Base-by-base conservation (phyloP, 208 protist genomes). In the Porcisia deanei region DNA sequence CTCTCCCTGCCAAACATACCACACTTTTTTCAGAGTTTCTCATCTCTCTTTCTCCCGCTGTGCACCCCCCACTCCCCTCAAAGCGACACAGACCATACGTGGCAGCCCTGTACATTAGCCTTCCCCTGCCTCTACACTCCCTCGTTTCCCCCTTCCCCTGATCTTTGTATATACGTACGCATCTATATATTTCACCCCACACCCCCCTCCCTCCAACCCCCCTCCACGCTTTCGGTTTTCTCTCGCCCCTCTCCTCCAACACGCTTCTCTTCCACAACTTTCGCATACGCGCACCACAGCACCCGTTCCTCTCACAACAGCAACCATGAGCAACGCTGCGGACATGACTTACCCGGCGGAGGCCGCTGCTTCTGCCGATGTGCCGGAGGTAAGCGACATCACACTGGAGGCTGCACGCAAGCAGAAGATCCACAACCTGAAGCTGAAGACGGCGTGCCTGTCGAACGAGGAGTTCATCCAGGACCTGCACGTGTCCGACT, bases 401-500 rank as follows among this genome's bases (percentile, higher is more conserved):
- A 71, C 66, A 6, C 66, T 71, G 30, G 66, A 71, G 66, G 66
- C 66, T 30, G 66, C 66, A 18, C 52, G 52, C 52, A 55, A 55
- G 52, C 52, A 55, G 30, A 41, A 55, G 47, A 18, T 30, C 30
- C 30, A 30, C 30, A 30, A 30, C 30, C 30, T 30, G 30, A 30
- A 30, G 30, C 30, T 30, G 30, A 30, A 30, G 30, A 95, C 91
- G 49, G 88, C 78, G 34, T 91, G 88, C 72, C 81, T 93, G 52
- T 86, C 91, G 82, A 95, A 95, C 77, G 88, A 93, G 77, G 90
- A 94, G 82, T 73, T 94, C 39, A 69, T 94, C 49, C 90, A 94
- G 84, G 90, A 94, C 79, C 87, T 94, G 81, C 90, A 94, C 82
- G 81, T 94, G 18, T 93, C 88, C 9, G 90, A 94, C 86, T 94